phyloP scores from a whole-genome alignment of 2,329 filamentous ascomycete genomes.

The Simplicillium aogashimaense region DNA sequence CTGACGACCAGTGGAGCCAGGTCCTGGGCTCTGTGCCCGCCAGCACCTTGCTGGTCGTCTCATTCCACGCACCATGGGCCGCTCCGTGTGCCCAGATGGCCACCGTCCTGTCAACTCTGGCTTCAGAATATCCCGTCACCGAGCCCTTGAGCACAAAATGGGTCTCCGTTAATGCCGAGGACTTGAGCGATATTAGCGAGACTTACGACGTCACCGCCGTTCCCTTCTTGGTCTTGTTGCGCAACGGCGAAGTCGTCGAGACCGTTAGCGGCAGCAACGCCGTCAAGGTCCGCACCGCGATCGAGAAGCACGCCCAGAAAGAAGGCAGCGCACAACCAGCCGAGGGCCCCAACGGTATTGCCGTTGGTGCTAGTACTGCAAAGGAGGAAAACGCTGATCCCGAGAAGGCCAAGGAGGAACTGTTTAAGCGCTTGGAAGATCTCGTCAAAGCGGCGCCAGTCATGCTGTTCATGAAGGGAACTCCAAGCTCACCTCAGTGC shows the following conservation, averaged over 20 bases:
- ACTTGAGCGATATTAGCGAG: constrained; percentile 85
- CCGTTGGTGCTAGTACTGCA: constrained; percentile 31
- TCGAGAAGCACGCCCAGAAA: constrained; percentile 67
- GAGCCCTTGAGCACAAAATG: constrained; percentile 63
- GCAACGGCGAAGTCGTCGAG: constrained; percentile 66
- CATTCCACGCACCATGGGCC: constrained; percentile 95
- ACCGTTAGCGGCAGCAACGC: constrained; percentile 86
- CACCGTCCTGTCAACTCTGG: constrained; percentile 75
- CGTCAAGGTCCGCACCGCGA: constrained; percentile 70
- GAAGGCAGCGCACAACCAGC: constrained; percentile 18
- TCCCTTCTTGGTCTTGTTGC: constrained; percentile 79
- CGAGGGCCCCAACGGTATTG: constrained; percentile 22
- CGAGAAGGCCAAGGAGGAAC: constrained; percentile 66
- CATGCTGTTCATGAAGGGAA: constrained; percentile 99
- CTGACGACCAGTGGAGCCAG: constrained; percentile 62
- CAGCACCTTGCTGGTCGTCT: constrained; percentile 70
- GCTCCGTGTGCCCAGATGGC: constrained; percentile 93
- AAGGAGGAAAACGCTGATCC: constrained; percentile 34
- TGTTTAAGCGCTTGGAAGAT: constrained; percentile 70
- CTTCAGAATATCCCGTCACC: constrained; percentile 69
- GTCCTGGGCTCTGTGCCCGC: constrained; percentile 56
- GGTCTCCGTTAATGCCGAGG: constrained; percentile 88
- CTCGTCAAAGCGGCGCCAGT: constrained; percentile 92
- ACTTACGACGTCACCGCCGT: constrained; percentile 90
- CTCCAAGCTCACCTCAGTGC: constrained; percentile 75